A percentile compares a stretch with the other conserved stretches of the same genome.
These are phyloP conservation scores for Luffa acutangula DNA, from an alignment of 306 rosid genomes.

Conservation along the genomic window DNA sequence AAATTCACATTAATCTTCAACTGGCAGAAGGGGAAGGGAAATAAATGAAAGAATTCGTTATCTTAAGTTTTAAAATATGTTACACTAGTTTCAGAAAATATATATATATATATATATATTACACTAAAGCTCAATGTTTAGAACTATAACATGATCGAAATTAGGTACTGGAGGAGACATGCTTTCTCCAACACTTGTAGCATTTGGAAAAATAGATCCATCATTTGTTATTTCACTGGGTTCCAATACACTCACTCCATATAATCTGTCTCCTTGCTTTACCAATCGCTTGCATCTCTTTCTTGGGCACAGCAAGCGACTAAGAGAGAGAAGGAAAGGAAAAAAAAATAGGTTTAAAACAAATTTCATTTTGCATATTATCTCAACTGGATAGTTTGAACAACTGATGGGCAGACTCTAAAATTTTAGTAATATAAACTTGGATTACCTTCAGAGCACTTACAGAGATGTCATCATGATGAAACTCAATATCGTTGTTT, in stretches of 20 bases:
- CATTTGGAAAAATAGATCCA: no score
- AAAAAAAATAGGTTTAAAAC: neutral
- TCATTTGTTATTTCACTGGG: no score
- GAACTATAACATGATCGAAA: no score
- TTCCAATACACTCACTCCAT: no score
- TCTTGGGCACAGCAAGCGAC: constrained; percentile 25
- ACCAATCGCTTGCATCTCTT: neutral
- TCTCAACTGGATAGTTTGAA: neutral
- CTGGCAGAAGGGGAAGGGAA: neutral
- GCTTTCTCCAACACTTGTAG: no score
- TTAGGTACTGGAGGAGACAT: no score
- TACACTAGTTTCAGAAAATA: no score
- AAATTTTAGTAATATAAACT: neutral
- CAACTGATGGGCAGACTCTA: neutral
- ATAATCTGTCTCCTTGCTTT: no score
- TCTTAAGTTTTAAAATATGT: neutral
- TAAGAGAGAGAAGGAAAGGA: constrained; percentile 15
- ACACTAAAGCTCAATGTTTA: neutral
- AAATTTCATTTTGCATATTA: neutral
- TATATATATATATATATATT: no score
- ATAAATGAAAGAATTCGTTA: no score
- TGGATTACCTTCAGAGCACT: constrained; percentile 4
- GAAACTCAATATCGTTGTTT: constrained; percentile 7
- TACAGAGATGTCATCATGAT: constrained; percentile 25
- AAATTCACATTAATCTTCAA: no score